A percentile compares a stretch with the other conserved stretches of the same genome.
Evolutionary conservation across 108 stramenopile genomes (phyloP).

Genomic region (Pseudonitzschia delicatissima): DNA sequence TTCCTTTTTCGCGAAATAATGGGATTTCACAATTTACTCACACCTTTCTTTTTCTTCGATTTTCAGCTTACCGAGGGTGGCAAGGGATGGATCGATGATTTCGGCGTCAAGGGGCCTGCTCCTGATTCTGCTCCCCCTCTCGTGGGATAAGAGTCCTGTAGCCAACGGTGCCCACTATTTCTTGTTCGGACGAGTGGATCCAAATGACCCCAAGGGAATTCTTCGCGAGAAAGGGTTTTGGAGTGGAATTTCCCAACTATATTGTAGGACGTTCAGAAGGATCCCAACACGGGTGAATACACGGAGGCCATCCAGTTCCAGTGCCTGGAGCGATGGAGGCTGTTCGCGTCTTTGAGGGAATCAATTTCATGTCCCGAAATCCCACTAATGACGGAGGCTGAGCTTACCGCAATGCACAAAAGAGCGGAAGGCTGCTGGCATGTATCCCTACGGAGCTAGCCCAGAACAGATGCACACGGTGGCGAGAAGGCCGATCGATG

Average conservation of each 20-base stretch:
- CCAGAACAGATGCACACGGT: constrained; percentile 92
- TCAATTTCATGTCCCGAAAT: constrained; percentile 90
- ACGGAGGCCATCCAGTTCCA: constrained; percentile 92
- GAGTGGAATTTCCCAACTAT: constrained; percentile 91
- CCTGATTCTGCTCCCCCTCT: constrained; percentile 72
- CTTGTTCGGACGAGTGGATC: constrained; percentile 86
- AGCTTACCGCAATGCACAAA: constrained; percentile 75
- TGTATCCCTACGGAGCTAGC: constrained; percentile 85
- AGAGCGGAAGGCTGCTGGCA: constrained; percentile 78
- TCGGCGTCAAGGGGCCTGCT: constrained; percentile 84
- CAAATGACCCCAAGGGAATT: constrained; percentile 79
- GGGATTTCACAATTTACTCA: neutral
- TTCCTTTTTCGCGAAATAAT: neutral
- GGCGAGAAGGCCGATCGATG: constrained; percentile 61
- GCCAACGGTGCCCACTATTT: constrained; percentile 93
- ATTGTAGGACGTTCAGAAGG: constrained; percentile 86
- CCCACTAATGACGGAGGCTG: constrained; percentile 70
- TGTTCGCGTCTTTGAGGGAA: constrained; percentile 94
- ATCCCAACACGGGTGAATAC: constrained; percentile 76
- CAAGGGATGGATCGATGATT: constrained; percentile 87
- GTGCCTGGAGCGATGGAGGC: constrained; percentile 83
- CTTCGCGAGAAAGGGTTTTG: constrained; percentile 86
- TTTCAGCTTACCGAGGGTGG: constrained; percentile 44
- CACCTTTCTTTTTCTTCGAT: constrained; percentile 1
- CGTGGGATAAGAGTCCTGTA: constrained; percentile 89